Conservation (phyloP, 192 early-diverging fungal genomes). For the Coemansia sp. region DNA sequence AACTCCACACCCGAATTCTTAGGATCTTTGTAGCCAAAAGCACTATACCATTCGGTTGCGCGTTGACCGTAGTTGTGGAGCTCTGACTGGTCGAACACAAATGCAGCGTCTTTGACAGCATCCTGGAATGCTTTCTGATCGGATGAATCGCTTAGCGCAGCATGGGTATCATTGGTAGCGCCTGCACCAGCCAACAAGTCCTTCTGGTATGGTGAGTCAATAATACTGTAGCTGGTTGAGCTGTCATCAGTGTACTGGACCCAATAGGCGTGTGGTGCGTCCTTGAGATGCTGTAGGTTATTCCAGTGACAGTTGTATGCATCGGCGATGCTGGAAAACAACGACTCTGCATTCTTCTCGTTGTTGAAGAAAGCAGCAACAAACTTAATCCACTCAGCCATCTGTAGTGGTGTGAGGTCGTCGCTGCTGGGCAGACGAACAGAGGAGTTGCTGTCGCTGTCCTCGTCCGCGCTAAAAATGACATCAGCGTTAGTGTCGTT, state of each 20-base stretch:
- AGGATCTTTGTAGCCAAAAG: slow-evolving; percentile 43
- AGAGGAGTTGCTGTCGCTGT: slow-evolving; percentile 32
- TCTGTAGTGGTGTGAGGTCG: slow-evolving; percentile 30
- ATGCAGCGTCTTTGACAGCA: slow-evolving; percentile 58
- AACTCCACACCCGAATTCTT: slow-evolving; percentile 34
- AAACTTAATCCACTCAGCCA: slow-evolving; percentile 55
- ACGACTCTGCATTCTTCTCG: slow-evolving; percentile 26
- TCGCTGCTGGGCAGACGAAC: slow-evolving; percentile 36
- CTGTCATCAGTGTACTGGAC: slow-evolving; percentile 53
- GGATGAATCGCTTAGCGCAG: slow-evolving; percentile 22
- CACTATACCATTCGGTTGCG: slow-evolving; percentile 33
- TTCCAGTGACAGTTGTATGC: slow-evolving; percentile 48
- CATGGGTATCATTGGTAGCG: slow-evolving; percentile 55
- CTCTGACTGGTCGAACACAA: slow-evolving; percentile 66
- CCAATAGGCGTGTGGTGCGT: slow-evolving; percentile 60
- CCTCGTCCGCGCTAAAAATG: slow-evolving; percentile 28
- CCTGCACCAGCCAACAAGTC: slow-evolving; percentile 60
- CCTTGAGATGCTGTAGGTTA: slow-evolving; percentile 38
- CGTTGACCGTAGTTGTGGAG: slow-evolving; percentile 33
- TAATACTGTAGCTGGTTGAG: slow-evolving; percentile 55
- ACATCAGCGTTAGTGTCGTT: slow-evolving; percentile 14
- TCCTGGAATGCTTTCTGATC: slow-evolving; percentile 48
- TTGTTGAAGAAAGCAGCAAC: slow-evolving; percentile 41
- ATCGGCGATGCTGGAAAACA: slow-evolving; percentile 31
- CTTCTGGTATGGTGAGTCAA: slow-evolving; percentile 59